Conservation (phyloP, 495 filamentous ascomycete species). For the Aspergillus olivimuriae region DNA sequence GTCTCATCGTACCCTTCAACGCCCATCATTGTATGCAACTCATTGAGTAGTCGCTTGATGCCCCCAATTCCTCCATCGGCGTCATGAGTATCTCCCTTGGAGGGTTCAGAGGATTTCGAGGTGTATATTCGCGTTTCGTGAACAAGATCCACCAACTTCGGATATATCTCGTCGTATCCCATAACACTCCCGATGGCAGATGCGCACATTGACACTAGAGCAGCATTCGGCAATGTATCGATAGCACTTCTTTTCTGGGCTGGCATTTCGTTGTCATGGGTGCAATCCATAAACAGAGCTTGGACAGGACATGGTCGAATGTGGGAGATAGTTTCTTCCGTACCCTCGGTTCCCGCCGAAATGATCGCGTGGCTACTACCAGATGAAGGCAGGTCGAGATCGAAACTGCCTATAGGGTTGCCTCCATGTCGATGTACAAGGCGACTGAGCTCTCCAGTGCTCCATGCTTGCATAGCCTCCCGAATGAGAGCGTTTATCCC, state of each 20-base stretch:
- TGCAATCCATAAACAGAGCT: constrained; percentile 98
- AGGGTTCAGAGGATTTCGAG: constrained; percentile 58
- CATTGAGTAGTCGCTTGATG: constrained; percentile 85
- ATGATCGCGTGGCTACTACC: constrained; percentile 37
- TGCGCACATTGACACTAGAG: constrained; percentile 90
- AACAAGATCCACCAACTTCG: constrained; percentile 83
- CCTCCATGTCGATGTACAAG: constrained; percentile 93
- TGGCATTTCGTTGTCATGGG: constrained; percentile 95
- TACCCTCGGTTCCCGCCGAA: constrained; percentile 31
- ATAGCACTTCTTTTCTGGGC: constrained; percentile 92
- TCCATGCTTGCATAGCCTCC: constrained; percentile 98
- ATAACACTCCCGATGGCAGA: constrained; percentile 92
- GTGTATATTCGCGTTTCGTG: constrained; percentile 76
- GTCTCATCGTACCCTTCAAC: constrained; percentile 91
- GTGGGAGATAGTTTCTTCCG: constrained; percentile 56
- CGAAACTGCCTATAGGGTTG: constrained; percentile 92
- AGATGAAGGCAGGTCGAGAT: constrained; percentile 56
- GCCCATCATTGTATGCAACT: constrained; percentile 90
- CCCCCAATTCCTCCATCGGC: constrained; percentile 77
- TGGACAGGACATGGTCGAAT: constrained; percentile 81
- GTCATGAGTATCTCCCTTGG: constrained; percentile 49
- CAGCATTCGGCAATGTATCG: constrained; percentile 93
- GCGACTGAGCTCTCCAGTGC: constrained; percentile 81
- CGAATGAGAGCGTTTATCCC: constrained; percentile 86
- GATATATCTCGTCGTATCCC: constrained; percentile 98